Evolutionary conservation across 495 filamentous ascomycete species (phyloP).

Genomic region (Podospora comata): DNA sequence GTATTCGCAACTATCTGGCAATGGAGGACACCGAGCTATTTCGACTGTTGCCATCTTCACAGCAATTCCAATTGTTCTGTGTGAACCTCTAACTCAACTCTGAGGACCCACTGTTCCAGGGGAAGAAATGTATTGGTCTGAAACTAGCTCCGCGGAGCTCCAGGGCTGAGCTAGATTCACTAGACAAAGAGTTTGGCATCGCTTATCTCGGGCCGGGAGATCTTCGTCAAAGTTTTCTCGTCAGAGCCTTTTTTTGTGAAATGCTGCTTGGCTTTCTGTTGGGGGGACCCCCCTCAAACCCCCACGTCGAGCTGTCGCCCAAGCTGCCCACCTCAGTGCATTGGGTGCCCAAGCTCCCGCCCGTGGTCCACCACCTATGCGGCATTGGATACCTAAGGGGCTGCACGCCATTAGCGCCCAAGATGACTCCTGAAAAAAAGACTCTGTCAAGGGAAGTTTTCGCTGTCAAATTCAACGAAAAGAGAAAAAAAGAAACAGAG

Average conservation of each 20-base stretch:
- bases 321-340: constrained; percentile 17
- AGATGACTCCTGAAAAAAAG: not conserved
- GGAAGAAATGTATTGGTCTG: not conserved
- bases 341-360: not conserved
- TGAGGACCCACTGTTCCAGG: not conserved
- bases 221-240: not conserved
- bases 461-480: not conserved
- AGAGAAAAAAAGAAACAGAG: not conserved
- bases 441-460: too few species aligned
- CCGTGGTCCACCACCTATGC: not conserved
- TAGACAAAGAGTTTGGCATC: not conserved
- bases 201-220: not conserved
- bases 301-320: constrained; percentile 25
- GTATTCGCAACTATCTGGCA: not conserved
- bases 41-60: not conserved
- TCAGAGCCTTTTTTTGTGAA: not conserved
- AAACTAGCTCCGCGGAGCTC: not conserved
- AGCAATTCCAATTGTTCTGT: not conserved
- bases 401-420: not conserved
- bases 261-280: not conserved
- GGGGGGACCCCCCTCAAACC: constrained; percentile 4
- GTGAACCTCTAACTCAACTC: not conserved
- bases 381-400: not conserved
- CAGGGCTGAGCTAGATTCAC: not conserved
- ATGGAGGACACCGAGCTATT: too few species aligned